Percentiles rank a stretch among this genome's conserved stretches.
Conservation (phyloP, 2,329 filamentous ascomycete genomes). For the Ramichloridium luteum region DNA sequence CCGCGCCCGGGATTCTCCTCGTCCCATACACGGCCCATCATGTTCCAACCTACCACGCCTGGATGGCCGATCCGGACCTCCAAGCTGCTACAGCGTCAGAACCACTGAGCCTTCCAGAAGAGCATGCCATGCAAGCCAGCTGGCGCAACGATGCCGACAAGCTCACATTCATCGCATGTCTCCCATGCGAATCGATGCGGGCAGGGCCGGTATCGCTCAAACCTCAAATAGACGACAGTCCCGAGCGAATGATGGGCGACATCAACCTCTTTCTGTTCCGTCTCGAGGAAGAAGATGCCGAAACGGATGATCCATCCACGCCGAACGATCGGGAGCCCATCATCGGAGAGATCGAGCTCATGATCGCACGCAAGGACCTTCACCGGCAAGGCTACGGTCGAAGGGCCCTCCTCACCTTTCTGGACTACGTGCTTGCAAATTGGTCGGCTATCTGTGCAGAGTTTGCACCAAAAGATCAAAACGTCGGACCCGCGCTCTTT, state of each 20-base stretch:
- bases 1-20: slow-evolving; percentile 54
- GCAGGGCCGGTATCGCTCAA: slow-evolving; percentile 12
- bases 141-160: slow-evolving; percentile 79
- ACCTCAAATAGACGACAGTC: slow-evolving; percentile 41
- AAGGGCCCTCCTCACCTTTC: slow-evolving; percentile 52
- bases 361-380: slow-evolving; percentile 55
- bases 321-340: slow-evolving; percentile 17
- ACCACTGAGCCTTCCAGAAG: slow-evolving; percentile 63
- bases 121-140: slow-evolving; percentile 80
- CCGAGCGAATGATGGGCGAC: slow-evolving; percentile 37
- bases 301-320: slow-evolving; percentile 30
- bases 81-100: slow-evolving; percentile 81
- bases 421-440: slow-evolving; percentile 53
- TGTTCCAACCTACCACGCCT: slow-evolving; percentile 70
- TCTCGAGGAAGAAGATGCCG: slow-evolving; percentile 35
- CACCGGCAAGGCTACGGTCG: slow-evolving; percentile 54
- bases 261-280: slow-evolving; percentile 57
- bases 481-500: slow-evolving; percentile 33
- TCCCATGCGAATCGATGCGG: slow-evolving; percentile 20
- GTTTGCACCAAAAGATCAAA: slow-evolving; percentile 9
- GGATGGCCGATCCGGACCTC: slow-evolving; percentile 82
- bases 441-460: slow-evolving; percentile 35
- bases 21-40: slow-evolving; percentile 77
- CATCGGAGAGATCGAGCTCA: slow-evolving; percentile 71
- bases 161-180: slow-evolving; percentile 79